Percentiles rank a stretch among this genome's conserved stretches.
phyloP scores from a whole-genome alignment of 345 rosid genomes.

The Eucalyptus erythrocorys region DNA sequence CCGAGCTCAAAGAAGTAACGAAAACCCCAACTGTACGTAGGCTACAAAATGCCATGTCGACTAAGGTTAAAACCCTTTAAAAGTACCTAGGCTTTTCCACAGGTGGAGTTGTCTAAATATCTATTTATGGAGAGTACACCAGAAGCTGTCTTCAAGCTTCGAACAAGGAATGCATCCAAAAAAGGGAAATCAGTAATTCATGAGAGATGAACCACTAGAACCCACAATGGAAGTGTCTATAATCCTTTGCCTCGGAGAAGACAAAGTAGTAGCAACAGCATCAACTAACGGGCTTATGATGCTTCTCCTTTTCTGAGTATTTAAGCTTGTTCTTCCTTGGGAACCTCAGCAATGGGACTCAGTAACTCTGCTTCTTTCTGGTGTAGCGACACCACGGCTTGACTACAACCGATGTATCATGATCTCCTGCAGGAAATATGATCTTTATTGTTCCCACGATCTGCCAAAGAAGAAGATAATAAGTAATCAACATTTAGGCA shows the following conservation, averaged over 20 bases:
- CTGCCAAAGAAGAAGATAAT: constrained; percentile 7
- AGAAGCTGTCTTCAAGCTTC: background rate
- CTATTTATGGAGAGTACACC: background rate
- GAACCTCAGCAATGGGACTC: constrained; percentile 57
- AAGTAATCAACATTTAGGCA: background rate
- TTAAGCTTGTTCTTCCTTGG: constrained; percentile 43
- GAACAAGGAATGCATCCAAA: background rate
- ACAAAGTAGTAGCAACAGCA: constrained; percentile 39
- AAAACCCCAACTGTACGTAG: background rate
- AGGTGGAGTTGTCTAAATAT: background rate
- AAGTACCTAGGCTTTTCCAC: background rate
- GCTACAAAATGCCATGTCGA: background rate
- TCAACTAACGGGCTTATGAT: constrained; percentile 62
- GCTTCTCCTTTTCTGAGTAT: constrained; percentile 62
- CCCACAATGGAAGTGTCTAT: constrained; percentile 81
- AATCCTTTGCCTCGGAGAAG: constrained; percentile 76
- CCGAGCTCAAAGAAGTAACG: background rate
- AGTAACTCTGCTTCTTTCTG: constrained; percentile 23
- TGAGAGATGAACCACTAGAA: constrained; percentile 73
- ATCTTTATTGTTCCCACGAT: constrained; percentile 68
- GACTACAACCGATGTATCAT: background rate
- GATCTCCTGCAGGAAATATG: background rate
- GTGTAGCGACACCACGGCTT: constrained; percentile 1
- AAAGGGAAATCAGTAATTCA: constrained; percentile 38
- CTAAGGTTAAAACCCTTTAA: background rate